Conservation (phyloP, 192 early-diverging fungal species). For the Gonapodya prolifera region DNA sequence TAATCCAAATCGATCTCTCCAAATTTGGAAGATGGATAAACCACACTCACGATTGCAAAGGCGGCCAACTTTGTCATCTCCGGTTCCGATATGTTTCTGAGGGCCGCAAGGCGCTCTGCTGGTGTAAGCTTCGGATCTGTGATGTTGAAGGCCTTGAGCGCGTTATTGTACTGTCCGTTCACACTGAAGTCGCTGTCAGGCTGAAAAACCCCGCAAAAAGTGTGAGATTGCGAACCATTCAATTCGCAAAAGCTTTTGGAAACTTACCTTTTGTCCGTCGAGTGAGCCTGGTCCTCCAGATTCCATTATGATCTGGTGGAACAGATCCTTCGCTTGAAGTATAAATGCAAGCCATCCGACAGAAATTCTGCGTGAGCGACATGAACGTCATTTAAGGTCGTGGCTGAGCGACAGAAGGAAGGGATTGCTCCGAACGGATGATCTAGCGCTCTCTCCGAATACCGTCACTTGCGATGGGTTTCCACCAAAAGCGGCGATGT, state of each 20-base stretch:
- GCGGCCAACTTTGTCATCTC: background rate
- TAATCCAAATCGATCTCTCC: no score
- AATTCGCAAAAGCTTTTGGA: no score
- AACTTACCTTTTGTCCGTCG: no score
- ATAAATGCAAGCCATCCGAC: background rate
- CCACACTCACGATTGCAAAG: no score
- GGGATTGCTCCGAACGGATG: background rate
- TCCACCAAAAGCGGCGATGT: constrained; percentile 51
- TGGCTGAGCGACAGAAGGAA: background rate
- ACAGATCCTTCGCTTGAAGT: background rate
- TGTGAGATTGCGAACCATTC: no score
- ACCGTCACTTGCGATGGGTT: constrained; percentile 39
- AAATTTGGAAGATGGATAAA: no score
- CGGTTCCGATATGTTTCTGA: background rate
- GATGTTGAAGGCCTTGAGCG: background rate
- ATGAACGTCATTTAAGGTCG: no score
- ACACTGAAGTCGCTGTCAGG: no score
- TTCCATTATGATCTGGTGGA: background rate
- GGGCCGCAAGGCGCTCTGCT: background rate
- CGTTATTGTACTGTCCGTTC: background rate
- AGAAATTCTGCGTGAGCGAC: background rate
- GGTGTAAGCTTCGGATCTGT: background rate
- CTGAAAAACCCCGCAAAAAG: no score
- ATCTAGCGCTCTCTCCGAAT: constrained; percentile 45
- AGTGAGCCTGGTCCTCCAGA: background rate